Evolutionary conservation across 169 alveolate species (phyloP), one percentile per base, ranked within the genome.

Genomic region (Eimeria nieschulzi): DNA sequence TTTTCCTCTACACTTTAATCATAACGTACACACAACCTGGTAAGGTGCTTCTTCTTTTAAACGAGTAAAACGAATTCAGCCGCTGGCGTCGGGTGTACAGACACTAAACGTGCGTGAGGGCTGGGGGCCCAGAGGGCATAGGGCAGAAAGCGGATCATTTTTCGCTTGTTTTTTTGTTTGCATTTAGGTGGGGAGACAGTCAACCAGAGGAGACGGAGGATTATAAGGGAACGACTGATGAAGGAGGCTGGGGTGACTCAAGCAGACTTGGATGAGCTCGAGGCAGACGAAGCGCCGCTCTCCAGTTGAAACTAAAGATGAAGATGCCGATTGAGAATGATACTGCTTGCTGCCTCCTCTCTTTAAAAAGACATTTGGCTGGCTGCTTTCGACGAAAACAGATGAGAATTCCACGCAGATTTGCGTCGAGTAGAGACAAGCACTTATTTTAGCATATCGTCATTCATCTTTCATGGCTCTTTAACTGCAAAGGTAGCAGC

Each of bases 221-320:
- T 90, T 39, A 90, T 90, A 5, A 59, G 83, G 23, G 93, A 90
- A 66, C 93, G 93, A 9, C 73, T 90, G 86, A 39, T 78, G 91
- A 79, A 83, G 66, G 93, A 90, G 85, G 83, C 83, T 55, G 93
- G 93, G 25, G 55, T 90, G 51, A 90, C 90, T 5, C 85, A 90
- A 66, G 90, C 83, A 13, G 93, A 90, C 33, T 17, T 90, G 51
- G 93, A 90, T 33, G 90, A 59, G 15, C 54, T 90, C 25, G 90
- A 64, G 63, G 90, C 70, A 46, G 87, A 17, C 3, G 93, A 88
- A 46, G 93, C 93, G 54, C 93, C 93, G 19, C 72, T 88, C 53
- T 75, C 93, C 33, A 72, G 13, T 26, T 72, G 15, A 66, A 66
- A 59, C 68, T 5, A 12, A 19, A 1, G 5, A 12, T 59, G 2